Evolutionary conservation across 1,284 basidiomycete species (phyloP).

Genomic region (Filobasidium uniguttulatum): DNA sequence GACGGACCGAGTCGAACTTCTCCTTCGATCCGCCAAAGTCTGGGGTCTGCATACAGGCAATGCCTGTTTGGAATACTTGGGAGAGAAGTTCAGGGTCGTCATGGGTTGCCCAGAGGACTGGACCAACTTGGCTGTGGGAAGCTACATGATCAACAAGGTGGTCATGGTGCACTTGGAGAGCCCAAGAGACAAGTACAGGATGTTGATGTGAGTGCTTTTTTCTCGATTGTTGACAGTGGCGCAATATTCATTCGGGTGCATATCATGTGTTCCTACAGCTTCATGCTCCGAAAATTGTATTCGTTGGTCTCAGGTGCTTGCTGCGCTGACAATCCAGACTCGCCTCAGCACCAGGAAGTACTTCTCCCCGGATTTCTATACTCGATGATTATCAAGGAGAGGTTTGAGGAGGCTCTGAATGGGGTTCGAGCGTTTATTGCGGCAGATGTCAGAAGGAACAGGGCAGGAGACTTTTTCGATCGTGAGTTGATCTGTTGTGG

Average conservation of each 20-base stretch:
- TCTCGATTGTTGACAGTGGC: neutral
- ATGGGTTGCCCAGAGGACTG: constrained; percentile 86
- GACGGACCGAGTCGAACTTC: constrained; percentile 92
- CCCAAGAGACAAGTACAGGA: constrained; percentile 88
- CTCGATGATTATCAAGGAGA: constrained; percentile 96
- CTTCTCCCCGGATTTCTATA: constrained; percentile 87
- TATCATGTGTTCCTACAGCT: constrained; percentile 42
- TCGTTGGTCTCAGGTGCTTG: constrained; percentile 80
- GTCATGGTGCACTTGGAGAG: constrained; percentile 80
- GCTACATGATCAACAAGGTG: constrained; percentile 71
- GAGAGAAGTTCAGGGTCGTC: constrained; percentile 92
- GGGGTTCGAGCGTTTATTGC: constrained; percentile 59
- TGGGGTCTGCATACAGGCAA: constrained; percentile 79
- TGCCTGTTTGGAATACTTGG: constrained; percentile 91
- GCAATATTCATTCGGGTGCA: too few species aligned
- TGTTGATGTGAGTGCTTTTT: constrained; percentile 64
- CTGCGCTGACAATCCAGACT: constrained; percentile 94
- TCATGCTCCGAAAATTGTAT: constrained; percentile 96
- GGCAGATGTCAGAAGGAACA: constrained; percentile 59
- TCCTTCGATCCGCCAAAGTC: constrained; percentile 91
- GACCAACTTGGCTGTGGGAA: constrained; percentile 69
- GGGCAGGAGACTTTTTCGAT: constrained; percentile 69
- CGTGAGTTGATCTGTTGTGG: constrained; percentile 41
- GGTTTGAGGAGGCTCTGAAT: constrained; percentile 77
- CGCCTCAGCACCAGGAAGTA: constrained; percentile 96